These are phyloP conservation scores for Blakeslea trispora DNA, from an alignment of 371 early-diverging fungal species.

Conservation along the genomic window DNA sequence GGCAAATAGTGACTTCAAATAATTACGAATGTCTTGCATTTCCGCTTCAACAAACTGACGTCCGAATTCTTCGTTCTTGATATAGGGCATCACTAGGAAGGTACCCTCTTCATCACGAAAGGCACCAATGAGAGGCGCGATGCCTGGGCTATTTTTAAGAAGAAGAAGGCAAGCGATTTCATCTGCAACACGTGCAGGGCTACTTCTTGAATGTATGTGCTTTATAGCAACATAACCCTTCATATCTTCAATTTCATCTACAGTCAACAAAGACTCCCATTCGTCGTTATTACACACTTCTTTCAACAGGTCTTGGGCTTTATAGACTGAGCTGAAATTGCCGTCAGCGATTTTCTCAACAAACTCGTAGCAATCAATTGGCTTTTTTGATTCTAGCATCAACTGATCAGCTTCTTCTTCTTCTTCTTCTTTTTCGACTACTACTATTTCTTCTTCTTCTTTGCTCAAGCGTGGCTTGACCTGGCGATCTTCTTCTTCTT, in stretches of 20 bases:
- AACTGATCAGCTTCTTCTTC: too few relatives aligned
- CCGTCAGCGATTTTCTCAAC: too few relatives aligned
- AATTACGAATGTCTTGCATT: too few relatives aligned
- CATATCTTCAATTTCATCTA: constrained; percentile 16
- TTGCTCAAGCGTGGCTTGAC: too few relatives aligned
- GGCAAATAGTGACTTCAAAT: constrained; percentile 73
- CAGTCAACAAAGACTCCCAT: constrained; percentile 1
- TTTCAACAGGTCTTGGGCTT: constrained; percentile 75
- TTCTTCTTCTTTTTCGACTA: too few relatives aligned
- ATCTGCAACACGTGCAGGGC: constrained; percentile 76
- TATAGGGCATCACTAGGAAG: constrained; percentile 82
- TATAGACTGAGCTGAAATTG: constrained; percentile 95
- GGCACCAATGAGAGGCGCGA: constrained; percentile 80
- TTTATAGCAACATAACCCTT: constrained; percentile 88
- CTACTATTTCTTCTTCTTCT: too few relatives aligned
- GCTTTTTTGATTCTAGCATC: too few relatives aligned
- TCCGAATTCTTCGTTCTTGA: too few relatives aligned
- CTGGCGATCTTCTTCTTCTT: too few relatives aligned
- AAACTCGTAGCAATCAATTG: too few relatives aligned
- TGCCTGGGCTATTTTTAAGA: constrained; percentile 32
- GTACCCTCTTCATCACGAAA: constrained; percentile 80
- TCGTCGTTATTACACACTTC: constrained; percentile 37
- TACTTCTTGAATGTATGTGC: constrained; percentile 81
- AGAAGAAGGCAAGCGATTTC: constrained; percentile 78
- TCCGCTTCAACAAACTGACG: too few relatives aligned